Evolutionary conservation across 176 grass and related monocot genomes (phyloP), one percentile per base, ranked within the genome.

Genomic region (Alopecurus myosuroides): DNA sequence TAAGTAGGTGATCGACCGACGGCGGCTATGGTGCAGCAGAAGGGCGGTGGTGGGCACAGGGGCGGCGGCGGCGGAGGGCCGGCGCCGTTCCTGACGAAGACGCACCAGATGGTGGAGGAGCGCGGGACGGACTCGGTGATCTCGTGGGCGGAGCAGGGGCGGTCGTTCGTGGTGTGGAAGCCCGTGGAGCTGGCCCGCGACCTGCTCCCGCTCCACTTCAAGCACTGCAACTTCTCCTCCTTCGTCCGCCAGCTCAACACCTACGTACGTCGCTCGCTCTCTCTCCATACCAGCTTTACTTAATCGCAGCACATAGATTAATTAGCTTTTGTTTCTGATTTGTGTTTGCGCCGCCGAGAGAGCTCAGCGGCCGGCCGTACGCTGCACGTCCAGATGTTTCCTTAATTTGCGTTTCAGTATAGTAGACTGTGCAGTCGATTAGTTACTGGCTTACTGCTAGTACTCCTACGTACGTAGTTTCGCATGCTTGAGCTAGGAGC

Each of bases 201-300:
- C 81, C 86, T 99, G 25, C 88, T 99, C n/a, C 97, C 97, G 13
- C 60, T 92, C 71, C 91, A 94, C 88, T 99, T 99, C 93, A 99
- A 99, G 89, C 97, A 99, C 91, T 89, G 88, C 89, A 94, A 95
- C 71, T 99, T 99, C 86, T 96, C 97, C 64, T 96, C 93, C 65
- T 99, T 99, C 78, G 69, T 99, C 77, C 97, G 97, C 45, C 94
- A 97, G 87, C 94, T 97, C 86, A 97, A 97, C 91, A 97, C 91
- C 73, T 97, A 97, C 70, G 97, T 99, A 84, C 80, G 93, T 90
- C n/a, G n/a, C n/a, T n/a, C n/a, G n/a, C 68, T 0, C 37, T 70
- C 20, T 14, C 25, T 29, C 57, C 23, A 34, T 7, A 9, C 63
- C n/a, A 11, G 20, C 9, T 57, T 11, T 11, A 1, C 39, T 26